Evolutionary conservation across 176 grass and related monocot species (phyloP), one percentile per base, ranked within the genome.

Genomic region (Lolium rigidum): DNA sequence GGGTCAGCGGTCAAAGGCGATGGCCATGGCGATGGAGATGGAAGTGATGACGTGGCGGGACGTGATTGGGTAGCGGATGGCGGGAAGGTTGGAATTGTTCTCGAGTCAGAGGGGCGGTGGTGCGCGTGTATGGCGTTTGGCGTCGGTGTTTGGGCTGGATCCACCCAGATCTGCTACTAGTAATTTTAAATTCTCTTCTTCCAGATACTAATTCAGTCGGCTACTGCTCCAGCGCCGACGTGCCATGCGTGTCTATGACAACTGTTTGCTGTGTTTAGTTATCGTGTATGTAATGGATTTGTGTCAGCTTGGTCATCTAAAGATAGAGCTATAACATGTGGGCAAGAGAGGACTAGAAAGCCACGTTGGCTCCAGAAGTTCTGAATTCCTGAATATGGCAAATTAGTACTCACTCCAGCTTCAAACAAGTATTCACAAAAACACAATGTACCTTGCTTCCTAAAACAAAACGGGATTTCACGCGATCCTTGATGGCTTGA

Each of bases 1-100:
- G 9, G 74, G 84, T 92, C 87, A 79, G 52, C 38, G 22, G 90
- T 92, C 91, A 89, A 86, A 89, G 59, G 10, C 0, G 80, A 87
- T 59, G 90, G 84, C 84, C 25, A 6, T 46, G n/a, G 13, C 58
- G 73, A 31, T 24, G 37, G 55, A 41, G 50, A 46, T 31, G 44
- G 38, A 14, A 7, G 8, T 10, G 5, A 0, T 0, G 3, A 65
- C 82, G 77, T 75, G 87, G 46, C 62, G 0, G 3, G 9, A 11
- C 0, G 0, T 14, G 9, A 75, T 65, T 81, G 81, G 70, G 12
- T 5, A 3, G 10, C 4, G 41, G 77, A 6, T 65, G 47, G 31
- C 18, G 18, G 26, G 80, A 70, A 31, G 4, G 0, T 39, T 35
- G 18, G 22, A 50, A 47, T 60, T 60, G 26, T 51, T 9, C 78